phyloP scores from a whole-genome alignment of 257 asterid genomes.

The Avicennia marina region DNA sequence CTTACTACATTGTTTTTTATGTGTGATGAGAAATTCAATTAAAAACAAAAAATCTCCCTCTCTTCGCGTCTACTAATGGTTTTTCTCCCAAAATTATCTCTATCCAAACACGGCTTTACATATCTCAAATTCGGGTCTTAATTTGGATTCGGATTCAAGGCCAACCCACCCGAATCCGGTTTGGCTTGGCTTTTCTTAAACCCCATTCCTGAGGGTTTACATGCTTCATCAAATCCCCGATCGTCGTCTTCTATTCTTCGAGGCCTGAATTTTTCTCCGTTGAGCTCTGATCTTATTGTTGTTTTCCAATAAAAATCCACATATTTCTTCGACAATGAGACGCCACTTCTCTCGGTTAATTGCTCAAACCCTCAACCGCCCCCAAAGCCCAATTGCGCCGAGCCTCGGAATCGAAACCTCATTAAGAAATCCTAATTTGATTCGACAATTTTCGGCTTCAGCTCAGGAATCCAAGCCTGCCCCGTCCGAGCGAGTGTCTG shows the following conservation, averaged over 20 bases:
- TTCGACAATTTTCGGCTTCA: slow-evolving; percentile 33
- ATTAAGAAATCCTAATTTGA: slow-evolving; percentile 19
- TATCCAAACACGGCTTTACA: neutral
- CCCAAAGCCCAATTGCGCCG: slow-evolving; percentile 17
- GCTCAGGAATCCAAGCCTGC: slow-evolving; percentile 37
- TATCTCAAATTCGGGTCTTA: neutral
- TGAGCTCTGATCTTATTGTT: neutral
- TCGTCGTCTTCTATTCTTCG: slow-evolving; percentile 14
- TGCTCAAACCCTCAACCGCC: slow-evolving; percentile 37
- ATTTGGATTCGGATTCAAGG: slow-evolving; percentile 6
- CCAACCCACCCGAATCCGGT: slow-evolving; percentile 18
- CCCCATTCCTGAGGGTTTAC: slow-evolving; percentile 22
- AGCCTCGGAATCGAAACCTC: slow-evolving; percentile 22
- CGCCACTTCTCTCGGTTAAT: slow-evolving; percentile 30
- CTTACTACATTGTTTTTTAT: no score
- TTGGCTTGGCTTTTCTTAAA: slow-evolving; percentile 24
- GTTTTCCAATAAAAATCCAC: neutral
- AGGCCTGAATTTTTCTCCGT: neutral
- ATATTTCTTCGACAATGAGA: slow-evolving; percentile 36
- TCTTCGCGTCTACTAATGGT: no score
- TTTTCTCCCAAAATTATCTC: neutral
- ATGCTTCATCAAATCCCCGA: slow-evolving; percentile 13
- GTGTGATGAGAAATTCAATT: neutral
- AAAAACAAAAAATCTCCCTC: no score
- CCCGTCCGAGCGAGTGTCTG: slow-evolving; percentile 42